These are phyloP conservation scores for Circinella minor DNA, from an alignment of 371 early-diverging fungal genomes.

Conservation along the genomic window DNA sequence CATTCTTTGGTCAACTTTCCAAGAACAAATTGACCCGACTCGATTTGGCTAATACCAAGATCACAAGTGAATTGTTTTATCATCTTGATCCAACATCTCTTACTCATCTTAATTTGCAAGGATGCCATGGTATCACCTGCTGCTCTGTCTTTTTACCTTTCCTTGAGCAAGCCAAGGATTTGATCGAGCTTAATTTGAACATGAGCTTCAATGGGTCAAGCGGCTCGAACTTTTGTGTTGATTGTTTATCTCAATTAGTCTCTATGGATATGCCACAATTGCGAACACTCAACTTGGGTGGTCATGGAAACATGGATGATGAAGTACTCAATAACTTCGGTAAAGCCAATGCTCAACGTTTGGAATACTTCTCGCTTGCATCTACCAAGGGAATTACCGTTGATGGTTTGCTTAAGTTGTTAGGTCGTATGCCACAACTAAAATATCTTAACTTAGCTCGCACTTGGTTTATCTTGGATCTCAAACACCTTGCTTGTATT, in stretches of 20 bases:
- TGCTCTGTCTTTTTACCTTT: conserved; percentile 30
- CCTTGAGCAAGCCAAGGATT: conserved; percentile 5
- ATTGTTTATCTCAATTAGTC: conserved; percentile 22
- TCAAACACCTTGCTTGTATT: background rate
- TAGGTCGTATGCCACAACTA: conserved; percentile 12
- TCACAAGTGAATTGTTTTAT: conserved; percentile 29
- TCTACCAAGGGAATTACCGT: conserved; percentile 9
- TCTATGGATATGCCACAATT: conserved; percentile 7
- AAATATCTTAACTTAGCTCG: conserved; percentile 17
- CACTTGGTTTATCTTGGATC: conserved; percentile 11
- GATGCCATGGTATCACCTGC: conserved; percentile 37
- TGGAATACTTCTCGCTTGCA: conserved; percentile 14
- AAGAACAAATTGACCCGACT: conserved; percentile 26
- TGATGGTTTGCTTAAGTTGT: conserved; percentile 5
- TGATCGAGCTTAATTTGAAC: conserved; percentile 34
- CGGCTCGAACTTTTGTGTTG: conserved; percentile 30
- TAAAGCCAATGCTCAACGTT: background rate
- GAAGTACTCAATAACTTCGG: conserved; percentile 6
- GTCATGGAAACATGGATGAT: conserved; percentile 32
- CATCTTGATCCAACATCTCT: conserved; percentile 23
- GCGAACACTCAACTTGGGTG: conserved; percentile 35
- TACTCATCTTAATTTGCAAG: conserved; percentile 38
- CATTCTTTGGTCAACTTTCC: conserved; percentile 35
- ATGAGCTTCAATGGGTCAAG: conserved; percentile 34
- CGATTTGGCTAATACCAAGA: conserved; percentile 40